A percentile compares a stretch with the other conserved stretches of the same genome.
Conservation (phyloP, 225 moss, liverwort and hornwort genomes). For the Antitrichia curtipendula region DNA sequence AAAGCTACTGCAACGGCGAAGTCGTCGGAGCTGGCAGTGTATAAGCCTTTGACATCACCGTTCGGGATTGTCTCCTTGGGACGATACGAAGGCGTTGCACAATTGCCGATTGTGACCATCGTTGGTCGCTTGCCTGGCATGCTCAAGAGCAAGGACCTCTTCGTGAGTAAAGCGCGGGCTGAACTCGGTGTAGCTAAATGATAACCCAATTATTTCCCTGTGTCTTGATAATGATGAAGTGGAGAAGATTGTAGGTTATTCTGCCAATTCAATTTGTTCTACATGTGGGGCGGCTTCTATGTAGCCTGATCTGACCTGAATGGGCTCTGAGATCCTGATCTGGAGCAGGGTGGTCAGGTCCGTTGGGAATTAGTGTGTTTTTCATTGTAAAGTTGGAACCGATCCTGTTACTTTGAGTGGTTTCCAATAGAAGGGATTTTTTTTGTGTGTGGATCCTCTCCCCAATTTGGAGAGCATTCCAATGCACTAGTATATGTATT, state of each 20-base stretch:
- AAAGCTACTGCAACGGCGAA: background rate
- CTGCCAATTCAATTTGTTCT: background rate
- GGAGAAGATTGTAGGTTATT: background rate
- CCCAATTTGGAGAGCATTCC: background rate
- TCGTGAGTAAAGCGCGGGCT: constrained; percentile 30
- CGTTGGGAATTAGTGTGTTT: background rate
- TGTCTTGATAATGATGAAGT: background rate
- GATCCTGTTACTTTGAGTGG: background rate
- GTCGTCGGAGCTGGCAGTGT: constrained; percentile 18
- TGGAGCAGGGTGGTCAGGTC: background rate
- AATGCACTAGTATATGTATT: background rate
- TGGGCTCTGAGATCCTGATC: background rate
- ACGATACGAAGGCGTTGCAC: constrained; percentile 40
- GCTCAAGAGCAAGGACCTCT: constrained; percentile 78
- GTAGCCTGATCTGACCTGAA: background rate
- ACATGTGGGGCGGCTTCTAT: no score
- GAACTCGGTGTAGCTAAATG: background rate
- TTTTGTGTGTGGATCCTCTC: background rate
- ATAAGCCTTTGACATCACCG: constrained; percentile 30
- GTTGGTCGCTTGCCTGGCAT: constrained; percentile 53
- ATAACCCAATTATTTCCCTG: background rate
- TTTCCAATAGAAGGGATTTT: background rate
- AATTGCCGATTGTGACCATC: constrained; percentile 47
- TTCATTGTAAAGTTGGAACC: background rate
- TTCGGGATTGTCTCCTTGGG: constrained; percentile 59